These are phyloP conservation scores for Apiotrichum montevideense DNA, from an alignment of 1,284 basidiomycete species.

Conservation along the genomic window DNA sequence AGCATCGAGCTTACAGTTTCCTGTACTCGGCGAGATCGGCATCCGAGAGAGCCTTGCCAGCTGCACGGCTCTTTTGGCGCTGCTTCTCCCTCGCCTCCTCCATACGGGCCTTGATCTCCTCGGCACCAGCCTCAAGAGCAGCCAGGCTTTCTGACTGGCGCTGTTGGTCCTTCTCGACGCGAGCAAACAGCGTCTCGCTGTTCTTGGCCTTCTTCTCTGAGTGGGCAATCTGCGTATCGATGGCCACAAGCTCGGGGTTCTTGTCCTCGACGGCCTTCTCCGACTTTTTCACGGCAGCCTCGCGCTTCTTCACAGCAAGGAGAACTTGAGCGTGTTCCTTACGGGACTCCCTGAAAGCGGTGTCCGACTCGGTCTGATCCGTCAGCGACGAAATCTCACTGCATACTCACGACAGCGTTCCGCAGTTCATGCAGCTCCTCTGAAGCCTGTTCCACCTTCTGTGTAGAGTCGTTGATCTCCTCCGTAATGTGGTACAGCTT, in stretches of 20 bases:
- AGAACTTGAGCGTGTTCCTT: slow-evolving; percentile 72
- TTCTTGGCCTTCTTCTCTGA: slow-evolving; percentile 70
- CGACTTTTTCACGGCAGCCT: slow-evolving; percentile 69
- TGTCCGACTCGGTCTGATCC: slow-evolving; percentile 51
- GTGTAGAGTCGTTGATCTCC: slow-evolving; percentile 64
- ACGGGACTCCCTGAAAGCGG: slow-evolving; percentile 67
- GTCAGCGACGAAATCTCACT: background rate
- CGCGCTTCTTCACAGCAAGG: slow-evolving; percentile 64
- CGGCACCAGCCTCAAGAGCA: slow-evolving; percentile 60
- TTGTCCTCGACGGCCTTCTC: slow-evolving; percentile 79
- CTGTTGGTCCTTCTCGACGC: slow-evolving; percentile 62
- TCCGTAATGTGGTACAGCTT: slow-evolving; percentile 85
- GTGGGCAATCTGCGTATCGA: slow-evolving; percentile 83
- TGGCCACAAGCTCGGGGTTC: slow-evolving; percentile 72
- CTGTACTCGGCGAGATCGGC: slow-evolving; percentile 85
- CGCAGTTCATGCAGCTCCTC: slow-evolving; percentile 62
- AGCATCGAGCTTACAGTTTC: slow-evolving; percentile 56
- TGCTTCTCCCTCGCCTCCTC: slow-evolving; percentile 75
- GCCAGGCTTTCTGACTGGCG: slow-evolving; percentile 61
- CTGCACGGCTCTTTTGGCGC: slow-evolving; percentile 59
- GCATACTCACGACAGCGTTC: slow-evolving; percentile 54
- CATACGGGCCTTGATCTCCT: slow-evolving; percentile 62
- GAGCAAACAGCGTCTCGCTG: slow-evolving; percentile 58
- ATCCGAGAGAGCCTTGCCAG: slow-evolving; percentile 71
- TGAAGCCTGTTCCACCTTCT: slow-evolving; percentile 65